phyloP scores from a whole-genome alignment of 805 yeast genomes.

The Candida pseudofarinosa region DNA sequence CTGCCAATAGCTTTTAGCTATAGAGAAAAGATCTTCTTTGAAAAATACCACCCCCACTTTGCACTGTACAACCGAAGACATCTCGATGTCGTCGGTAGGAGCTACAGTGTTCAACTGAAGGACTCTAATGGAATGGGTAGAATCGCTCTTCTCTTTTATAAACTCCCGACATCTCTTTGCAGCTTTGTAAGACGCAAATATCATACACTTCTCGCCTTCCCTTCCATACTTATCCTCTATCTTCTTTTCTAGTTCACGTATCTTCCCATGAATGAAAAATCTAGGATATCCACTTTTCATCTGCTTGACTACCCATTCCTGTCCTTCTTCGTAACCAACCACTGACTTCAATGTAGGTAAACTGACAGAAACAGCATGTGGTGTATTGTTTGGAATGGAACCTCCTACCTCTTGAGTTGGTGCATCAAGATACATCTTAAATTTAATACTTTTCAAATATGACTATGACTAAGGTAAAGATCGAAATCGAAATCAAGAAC shows the following conservation, averaged over 20 bases:
- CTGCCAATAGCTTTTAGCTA: slow-evolving; percentile 92
- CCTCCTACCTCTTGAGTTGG: slow-evolving; percentile 60
- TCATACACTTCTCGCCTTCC: slow-evolving; percentile 67
- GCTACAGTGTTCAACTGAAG: slow-evolving; percentile 70
- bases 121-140: slow-evolving; percentile 47
- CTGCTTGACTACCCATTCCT: slow-evolving; percentile 68
- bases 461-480: too few relatives aligned
- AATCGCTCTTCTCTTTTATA: slow-evolving; percentile 43
- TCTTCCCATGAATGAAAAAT: slow-evolving; percentile 63
- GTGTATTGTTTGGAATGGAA: slow-evolving; percentile 83
- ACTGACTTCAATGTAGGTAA: slow-evolving; percentile 94
- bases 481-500: neutral
- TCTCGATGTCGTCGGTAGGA: slow-evolving; percentile 58
- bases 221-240: slow-evolving; percentile 72
- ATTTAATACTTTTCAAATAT: neutral
- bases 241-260: slow-evolving; percentile 51
- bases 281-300: slow-evolving; percentile 91
- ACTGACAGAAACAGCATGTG: slow-evolving; percentile 92
- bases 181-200: slow-evolving; percentile 72
- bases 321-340: slow-evolving; percentile 89
- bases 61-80: slow-evolving; percentile 57
- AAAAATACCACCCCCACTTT: slow-evolving; percentile 78
- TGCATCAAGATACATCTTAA: slow-evolving; percentile 4
- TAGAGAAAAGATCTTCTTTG: slow-evolving; percentile 50
- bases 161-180: slow-evolving; percentile 87